Conservation (phyloP, 345 rosid species). For the Eucalyptus albens region DNA sequence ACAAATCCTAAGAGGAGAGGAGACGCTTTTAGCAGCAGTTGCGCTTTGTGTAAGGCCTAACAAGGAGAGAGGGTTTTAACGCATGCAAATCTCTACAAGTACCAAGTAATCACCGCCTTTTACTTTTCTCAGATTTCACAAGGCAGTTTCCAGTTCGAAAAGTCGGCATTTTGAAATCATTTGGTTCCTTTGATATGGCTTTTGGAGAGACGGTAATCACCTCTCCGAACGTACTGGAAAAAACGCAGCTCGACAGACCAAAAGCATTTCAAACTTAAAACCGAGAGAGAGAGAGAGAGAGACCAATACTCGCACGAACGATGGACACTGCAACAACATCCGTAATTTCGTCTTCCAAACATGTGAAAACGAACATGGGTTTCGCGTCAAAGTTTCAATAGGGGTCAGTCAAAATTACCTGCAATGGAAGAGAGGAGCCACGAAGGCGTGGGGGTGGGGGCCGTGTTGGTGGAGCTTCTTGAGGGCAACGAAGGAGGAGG, state of each 20-base stretch:
- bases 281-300: not conserved
- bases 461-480: not conserved
- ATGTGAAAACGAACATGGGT: not conserved
- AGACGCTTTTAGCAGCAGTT: not conserved
- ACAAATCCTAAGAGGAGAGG: not conserved
- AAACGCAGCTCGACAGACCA: not conserved
- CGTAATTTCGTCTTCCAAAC: not conserved
- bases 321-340: not conserved
- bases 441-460: not conserved
- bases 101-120: not conserved
- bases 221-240: not conserved
- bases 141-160: not conserved
- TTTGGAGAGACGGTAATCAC: not conserved
- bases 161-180: not conserved
- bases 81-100: not conserved
- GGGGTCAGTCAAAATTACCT: not conserved
- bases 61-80: not conserved
- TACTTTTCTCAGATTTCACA: not conserved
- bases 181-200: not conserved
- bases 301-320: not conserved
- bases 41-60: not conserved
- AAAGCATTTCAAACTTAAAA: not conserved
- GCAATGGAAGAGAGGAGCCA: slow-evolving; percentile 5
- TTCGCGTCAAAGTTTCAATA: not conserved
- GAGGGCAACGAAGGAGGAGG: not conserved